phyloP scores from a whole-genome alignment of 2,329 filamentous ascomycete genomes.

The Chaetomium strumarium region DNA sequence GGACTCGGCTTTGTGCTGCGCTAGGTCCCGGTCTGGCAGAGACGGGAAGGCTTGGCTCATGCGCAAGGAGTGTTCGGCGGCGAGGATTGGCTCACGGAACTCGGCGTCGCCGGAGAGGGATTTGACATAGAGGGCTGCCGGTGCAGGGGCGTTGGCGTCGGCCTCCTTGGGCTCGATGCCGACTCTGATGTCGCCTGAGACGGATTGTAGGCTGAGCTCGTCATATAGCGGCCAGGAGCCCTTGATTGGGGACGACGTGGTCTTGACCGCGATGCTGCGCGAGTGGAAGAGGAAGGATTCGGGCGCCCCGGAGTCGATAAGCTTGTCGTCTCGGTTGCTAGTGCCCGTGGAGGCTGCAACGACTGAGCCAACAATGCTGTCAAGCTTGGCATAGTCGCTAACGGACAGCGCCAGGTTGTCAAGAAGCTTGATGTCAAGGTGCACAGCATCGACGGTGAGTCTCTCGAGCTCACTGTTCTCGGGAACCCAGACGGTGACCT shows the following conservation, averaged over 20 bases:
- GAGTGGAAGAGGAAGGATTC: slow-evolving; percentile 38
- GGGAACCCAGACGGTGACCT: slow-evolving; percentile 43
- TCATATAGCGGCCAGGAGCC: slow-evolving; percentile 49
- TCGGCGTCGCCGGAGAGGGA: slow-evolving; percentile 40
- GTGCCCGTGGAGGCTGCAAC: slow-evolving; percentile 29
- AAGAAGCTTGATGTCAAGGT: slow-evolving; percentile 37
- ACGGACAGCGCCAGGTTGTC: slow-evolving; percentile 36
- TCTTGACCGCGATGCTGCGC: slow-evolving; percentile 36
- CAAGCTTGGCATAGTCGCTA: slow-evolving; percentile 28
- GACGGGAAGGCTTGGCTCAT: slow-evolving; percentile 4
- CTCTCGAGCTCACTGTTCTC: slow-evolving; percentile 32
- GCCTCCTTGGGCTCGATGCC: slow-evolving; percentile 38
- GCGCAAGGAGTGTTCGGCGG: slow-evolving; percentile 11
- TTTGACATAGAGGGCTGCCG: slow-evolving; percentile 37
- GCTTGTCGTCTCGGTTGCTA: slow-evolving; percentile 23
- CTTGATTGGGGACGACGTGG: slow-evolving; percentile 39
- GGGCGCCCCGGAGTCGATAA: slow-evolving; percentile 26
- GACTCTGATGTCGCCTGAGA: slow-evolving; percentile 39
- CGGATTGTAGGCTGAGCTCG: slow-evolving; percentile 38
- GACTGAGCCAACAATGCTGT: slow-evolving; percentile 36
- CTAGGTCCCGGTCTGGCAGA: not conserved
- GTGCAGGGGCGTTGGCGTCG: slow-evolving; percentile 30
- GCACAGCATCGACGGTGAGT: slow-evolving; percentile 33
- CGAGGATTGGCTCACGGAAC: slow-evolving; percentile 37
- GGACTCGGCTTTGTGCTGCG: slow-evolving; percentile 1